phyloP scores from a whole-genome alignment of 345 rosid species.

The Sisymbrium irio region DNA sequence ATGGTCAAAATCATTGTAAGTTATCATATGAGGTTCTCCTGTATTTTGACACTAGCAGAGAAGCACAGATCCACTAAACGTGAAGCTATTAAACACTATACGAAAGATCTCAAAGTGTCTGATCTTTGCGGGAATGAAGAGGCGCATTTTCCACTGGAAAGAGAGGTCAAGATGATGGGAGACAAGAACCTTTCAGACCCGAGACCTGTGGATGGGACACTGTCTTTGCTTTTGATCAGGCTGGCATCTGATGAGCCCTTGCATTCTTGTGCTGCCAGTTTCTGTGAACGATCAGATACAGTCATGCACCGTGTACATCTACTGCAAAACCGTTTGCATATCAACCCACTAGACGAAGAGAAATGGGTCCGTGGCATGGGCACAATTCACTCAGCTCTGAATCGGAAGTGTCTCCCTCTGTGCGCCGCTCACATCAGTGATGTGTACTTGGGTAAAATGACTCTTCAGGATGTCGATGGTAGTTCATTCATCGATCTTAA shows the following conservation, averaged over 20 bases:
- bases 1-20: slow-evolving; percentile 72
- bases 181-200: slow-evolving; percentile 78
- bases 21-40: slow-evolving; percentile 90
- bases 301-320: slow-evolving; percentile 52
- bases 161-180: slow-evolving; percentile 93
- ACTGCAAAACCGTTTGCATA: slow-evolving; percentile 51
- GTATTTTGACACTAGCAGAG: slow-evolving; percentile 84
- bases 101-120: slow-evolving; percentile 66
- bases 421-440: slow-evolving; percentile 67
- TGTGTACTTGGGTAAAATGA: slow-evolving; percentile 67
- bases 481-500: slow-evolving; percentile 54
- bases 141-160: slow-evolving; percentile 69
- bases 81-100: slow-evolving; percentile 75
- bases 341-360: slow-evolving; percentile 48
- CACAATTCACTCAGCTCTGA: slow-evolving; percentile 56
- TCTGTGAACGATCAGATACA: slow-evolving; percentile 65
- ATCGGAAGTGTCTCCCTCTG: slow-evolving; percentile 64
- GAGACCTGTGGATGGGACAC: slow-evolving; percentile 74
- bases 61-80: slow-evolving; percentile 85
- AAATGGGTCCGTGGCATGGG: slow-evolving; percentile 65
- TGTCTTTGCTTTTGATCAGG: slow-evolving; percentile 68
- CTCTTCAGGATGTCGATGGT: slow-evolving; percentile 71
- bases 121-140: slow-evolving; percentile 55
- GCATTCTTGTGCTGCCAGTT: slow-evolving; percentile 62
- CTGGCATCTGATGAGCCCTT: slow-evolving; percentile 67